Conservation (phyloP, 345 rosid genomes). For the Salix purpurea region DNA sequence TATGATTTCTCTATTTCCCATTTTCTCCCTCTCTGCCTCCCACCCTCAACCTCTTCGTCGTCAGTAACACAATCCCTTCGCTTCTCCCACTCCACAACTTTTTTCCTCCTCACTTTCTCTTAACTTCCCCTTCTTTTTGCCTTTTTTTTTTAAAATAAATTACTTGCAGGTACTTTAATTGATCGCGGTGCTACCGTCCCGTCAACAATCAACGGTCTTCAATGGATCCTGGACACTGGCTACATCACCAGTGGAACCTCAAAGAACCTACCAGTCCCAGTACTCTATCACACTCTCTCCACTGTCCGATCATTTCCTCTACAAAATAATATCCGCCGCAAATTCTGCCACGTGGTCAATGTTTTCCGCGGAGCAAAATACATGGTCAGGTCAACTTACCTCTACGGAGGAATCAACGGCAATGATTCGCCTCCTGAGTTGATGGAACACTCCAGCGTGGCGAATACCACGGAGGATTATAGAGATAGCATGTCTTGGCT, state of each 20-base stretch:
- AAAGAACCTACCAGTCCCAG: conserved; percentile 33
- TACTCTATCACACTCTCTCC: conserved; percentile 33
- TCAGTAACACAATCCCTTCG: background rate
- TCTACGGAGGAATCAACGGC: conserved; percentile 80
- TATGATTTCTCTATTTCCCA: conserved; percentile 23
- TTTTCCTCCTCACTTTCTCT: background rate
- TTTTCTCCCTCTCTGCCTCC: conserved; percentile 38
- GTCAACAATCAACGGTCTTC: conserved; percentile 37
- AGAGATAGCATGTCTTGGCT: conserved; percentile 42
- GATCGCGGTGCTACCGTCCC: conserved; percentile 61
- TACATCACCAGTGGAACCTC: conserved; percentile 47
- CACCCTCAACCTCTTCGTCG: conserved; percentile 39
- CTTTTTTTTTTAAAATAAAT: too few species aligned
- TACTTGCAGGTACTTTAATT: conserved; percentile 47
- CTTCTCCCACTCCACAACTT: background rate
- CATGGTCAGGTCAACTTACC: conserved; percentile 68
- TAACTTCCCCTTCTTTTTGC: background rate
- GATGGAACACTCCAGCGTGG: conserved; percentile 73
- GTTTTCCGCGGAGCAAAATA: conserved; percentile 58
- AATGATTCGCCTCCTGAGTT: conserved; percentile 56
- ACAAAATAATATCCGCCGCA: conserved; percentile 29
- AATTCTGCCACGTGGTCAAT: conserved; percentile 59
- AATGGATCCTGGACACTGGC: conserved; percentile 57
- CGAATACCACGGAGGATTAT: conserved; percentile 71
- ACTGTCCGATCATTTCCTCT: conserved; percentile 83